Percentiles rank a stretch among this genome's conserved stretches.
Conservation (phyloP, 805 yeast species). For the Suhomyces xylopsoci region DNA sequence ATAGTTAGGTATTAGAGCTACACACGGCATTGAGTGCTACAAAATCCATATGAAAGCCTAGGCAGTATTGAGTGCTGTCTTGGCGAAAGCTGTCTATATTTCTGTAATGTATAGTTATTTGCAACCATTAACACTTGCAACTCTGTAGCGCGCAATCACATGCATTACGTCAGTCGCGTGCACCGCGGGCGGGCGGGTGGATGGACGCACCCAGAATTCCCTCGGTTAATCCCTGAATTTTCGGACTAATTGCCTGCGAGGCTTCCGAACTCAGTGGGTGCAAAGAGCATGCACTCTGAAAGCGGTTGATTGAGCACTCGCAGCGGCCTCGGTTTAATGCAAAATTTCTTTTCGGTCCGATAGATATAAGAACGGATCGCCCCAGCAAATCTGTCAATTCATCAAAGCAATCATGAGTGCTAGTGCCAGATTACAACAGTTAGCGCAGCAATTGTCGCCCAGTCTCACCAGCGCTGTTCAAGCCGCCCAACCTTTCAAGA, state of each 20-base stretch:
- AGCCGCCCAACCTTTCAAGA: slow-evolving; percentile 25
- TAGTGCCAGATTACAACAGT: slow-evolving; percentile 27
- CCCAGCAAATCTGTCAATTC: neutral
- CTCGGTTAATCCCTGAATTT: neutral
- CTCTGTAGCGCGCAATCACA: neutral
- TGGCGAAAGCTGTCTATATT: no score
- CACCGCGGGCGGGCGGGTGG: neutral
- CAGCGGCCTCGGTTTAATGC: neutral
- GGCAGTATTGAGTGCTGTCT: no score
- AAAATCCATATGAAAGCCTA: no score
- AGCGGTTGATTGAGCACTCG: neutral
- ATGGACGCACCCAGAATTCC: neutral
- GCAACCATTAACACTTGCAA: neutral
- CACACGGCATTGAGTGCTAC: no score
- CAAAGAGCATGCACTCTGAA: neutral
- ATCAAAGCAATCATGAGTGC: slow-evolving; percentile 9
- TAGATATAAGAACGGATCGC: neutral
- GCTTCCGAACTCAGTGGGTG: neutral
- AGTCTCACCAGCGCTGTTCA: slow-evolving; percentile 8
- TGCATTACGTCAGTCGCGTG: neutral
- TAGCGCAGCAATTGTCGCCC: slow-evolving; percentile 25
- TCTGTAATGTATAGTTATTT: neutral
- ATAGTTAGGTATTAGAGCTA: no score
- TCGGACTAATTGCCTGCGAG: neutral
- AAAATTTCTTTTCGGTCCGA: neutral